Conservation (phyloP, 23 red algal species). For the Gracilaria caudata region DNA sequence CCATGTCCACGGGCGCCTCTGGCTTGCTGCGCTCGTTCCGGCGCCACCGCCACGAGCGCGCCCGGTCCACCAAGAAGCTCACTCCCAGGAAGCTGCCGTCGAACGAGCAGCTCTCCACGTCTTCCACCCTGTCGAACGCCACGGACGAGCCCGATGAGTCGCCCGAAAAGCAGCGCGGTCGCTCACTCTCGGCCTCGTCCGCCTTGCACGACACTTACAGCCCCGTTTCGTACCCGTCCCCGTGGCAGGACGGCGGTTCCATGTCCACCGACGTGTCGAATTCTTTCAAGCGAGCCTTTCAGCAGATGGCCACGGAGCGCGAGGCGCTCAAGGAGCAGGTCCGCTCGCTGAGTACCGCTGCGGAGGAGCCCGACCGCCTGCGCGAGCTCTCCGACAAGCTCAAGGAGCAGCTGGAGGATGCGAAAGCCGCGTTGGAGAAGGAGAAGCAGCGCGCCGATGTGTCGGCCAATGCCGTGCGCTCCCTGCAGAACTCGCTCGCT, state of each 20-base stretch:
- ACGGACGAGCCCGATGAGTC: constrained; percentile 18
- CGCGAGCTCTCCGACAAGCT: constrained; percentile 2
- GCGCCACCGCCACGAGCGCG: not conserved
- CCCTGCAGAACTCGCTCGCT: constrained; percentile 28
- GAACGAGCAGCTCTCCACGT: constrained; percentile 28
- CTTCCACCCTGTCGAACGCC: constrained; percentile 8
- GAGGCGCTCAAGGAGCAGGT: constrained; percentile 31
- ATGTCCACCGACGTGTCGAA: constrained; percentile 57
- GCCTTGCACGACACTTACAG: not conserved
- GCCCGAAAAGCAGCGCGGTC: not conserved
- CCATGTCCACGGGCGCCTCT: constrained; percentile 3
- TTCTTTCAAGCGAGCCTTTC: constrained; percentile 63
- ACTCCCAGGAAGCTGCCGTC: not conserved
- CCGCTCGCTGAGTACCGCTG: not conserved
- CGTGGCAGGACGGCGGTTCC: constrained; percentile 41
- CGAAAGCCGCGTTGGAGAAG: constrained; percentile 38
- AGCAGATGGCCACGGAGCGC: constrained; percentile 62
- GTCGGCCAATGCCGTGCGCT: constrained; percentile 36
- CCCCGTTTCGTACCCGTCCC: not conserved
- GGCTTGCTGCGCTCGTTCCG: constrained; percentile 4
- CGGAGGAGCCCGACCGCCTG: constrained; percentile 23
- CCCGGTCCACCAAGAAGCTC: not conserved
- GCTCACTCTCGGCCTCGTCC: not conserved
- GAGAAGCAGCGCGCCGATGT: constrained; percentile 19
- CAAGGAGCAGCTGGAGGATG: constrained; percentile 57